phyloP scores from a whole-genome alignment of 2,329 filamentous ascomycete species.

The Corniculantispora saksenae region DNA sequence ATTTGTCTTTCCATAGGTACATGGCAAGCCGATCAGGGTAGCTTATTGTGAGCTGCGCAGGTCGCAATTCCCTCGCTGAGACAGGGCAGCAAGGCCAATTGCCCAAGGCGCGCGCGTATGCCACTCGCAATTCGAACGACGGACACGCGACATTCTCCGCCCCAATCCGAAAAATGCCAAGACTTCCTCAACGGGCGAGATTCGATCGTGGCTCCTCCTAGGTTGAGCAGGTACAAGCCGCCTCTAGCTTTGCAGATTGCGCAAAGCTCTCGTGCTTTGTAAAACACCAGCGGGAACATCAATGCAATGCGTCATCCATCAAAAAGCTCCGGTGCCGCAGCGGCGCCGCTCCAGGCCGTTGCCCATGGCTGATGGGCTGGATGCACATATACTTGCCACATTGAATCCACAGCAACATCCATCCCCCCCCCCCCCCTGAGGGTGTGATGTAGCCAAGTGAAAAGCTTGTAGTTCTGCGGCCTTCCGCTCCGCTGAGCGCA shows the following conservation, averaged over 20 bases:
- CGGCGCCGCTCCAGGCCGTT: background rate
- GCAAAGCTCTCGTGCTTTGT: background rate
- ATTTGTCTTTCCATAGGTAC: background rate
- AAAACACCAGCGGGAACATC: background rate
- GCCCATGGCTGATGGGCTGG: background rate
- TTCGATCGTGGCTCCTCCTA: background rate
- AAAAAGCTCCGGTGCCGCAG: background rate
- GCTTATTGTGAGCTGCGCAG: background rate
- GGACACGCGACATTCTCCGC: background rate
- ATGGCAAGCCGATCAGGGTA: background rate
- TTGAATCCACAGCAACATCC: background rate
- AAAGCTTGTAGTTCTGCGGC: background rate
- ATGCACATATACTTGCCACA: background rate
- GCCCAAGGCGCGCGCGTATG: background rate
- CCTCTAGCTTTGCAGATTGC: background rate
- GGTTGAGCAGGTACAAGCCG: no score
- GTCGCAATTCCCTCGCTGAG: background rate
- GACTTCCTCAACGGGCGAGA: background rate
- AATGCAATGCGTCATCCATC: constrained; percentile 5
- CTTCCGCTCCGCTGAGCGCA: background rate
- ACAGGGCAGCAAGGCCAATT: background rate
- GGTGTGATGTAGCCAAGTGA: constrained; percentile 1
- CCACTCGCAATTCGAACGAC: background rate
- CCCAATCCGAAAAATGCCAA: background rate
- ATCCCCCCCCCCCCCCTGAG: background rate